Percentiles rank a stretch among this genome's conserved stretches.
Conservation (phyloP, 1,284 basidiomycete species). For the Athelia psychrophila region DNA sequence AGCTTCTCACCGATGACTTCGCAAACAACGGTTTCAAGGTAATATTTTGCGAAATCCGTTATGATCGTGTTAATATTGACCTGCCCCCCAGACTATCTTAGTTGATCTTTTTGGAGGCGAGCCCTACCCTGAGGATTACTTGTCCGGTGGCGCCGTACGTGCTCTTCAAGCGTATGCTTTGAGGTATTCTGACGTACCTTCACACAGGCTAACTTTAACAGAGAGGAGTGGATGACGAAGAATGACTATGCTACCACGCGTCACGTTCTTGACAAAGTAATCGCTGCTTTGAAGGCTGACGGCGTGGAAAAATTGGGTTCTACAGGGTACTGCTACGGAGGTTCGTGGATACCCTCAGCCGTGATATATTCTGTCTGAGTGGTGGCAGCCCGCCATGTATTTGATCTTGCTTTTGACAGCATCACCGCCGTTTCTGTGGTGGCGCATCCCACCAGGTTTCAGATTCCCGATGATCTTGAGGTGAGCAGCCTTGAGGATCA, state of each 20-base stretch:
- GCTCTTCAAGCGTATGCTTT: background rate
- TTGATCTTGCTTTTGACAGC: slow-evolving; percentile 5
- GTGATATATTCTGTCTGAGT: background rate
- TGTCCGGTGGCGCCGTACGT: background rate
- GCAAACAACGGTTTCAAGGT: slow-evolving; percentile 52
- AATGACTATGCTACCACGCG: slow-evolving; percentile 21
- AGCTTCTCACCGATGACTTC: slow-evolving; percentile 50
- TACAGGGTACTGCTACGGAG: slow-evolving; percentile 31
- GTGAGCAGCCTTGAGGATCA: background rate
- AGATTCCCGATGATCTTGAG: slow-evolving; percentile 3
- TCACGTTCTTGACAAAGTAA: slow-evolving; percentile 23
- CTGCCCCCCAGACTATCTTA: slow-evolving; percentile 3
- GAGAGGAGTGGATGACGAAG: slow-evolving; percentile 16
- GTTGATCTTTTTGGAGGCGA: slow-evolving; percentile 38
- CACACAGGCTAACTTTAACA: slow-evolving; percentile 8
- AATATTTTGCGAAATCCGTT: background rate
- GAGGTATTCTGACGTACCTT: background rate
- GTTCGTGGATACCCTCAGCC: slow-evolving; percentile 5
- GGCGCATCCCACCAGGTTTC: background rate
- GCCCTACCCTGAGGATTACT: slow-evolving; percentile 20
- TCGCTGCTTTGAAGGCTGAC: slow-evolving; percentile 20
- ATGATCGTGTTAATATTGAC: background rate
- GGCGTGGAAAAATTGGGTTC: slow-evolving; percentile 21
- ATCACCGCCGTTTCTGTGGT: slow-evolving; percentile 1
- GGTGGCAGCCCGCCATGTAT: slow-evolving; percentile 1